These are phyloP conservation scores for Rhodotorula toruloides DNA, from an alignment of 768 basidiomycete genomes.

Conservation along the genomic window DNA sequence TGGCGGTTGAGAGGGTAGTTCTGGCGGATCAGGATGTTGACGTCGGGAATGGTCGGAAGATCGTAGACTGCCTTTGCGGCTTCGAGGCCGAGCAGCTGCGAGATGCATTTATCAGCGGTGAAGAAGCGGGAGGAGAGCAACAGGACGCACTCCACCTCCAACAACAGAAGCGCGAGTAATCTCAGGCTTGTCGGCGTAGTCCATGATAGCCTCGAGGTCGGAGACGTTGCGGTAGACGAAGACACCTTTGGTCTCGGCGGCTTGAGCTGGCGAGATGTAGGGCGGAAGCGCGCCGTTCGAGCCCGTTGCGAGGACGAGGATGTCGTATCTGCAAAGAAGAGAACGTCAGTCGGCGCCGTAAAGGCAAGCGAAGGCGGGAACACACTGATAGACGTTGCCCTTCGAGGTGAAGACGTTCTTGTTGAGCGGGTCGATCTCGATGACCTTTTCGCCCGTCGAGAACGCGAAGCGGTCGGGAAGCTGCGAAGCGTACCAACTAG, in stretches of 20 bases:
- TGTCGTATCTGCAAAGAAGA: constrained; percentile 51
- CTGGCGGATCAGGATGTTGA: constrained; percentile 43
- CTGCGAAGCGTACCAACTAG: constrained; percentile 48
- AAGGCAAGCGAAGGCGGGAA: neutral
- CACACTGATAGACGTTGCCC: constrained; percentile 46
- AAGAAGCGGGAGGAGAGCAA: neutral
- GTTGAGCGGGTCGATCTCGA: constrained; percentile 43
- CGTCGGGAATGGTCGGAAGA: constrained; percentile 53
- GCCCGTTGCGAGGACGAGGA: constrained; percentile 65
- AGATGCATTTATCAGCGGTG: neutral
- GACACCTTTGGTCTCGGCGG: constrained; percentile 51
- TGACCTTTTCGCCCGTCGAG: constrained; percentile 52
- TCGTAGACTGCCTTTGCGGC: constrained; percentile 69
- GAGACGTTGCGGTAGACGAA: constrained; percentile 64
- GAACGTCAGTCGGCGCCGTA: neutral
- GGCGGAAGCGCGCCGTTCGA: constrained; percentile 62
- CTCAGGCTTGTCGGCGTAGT: constrained; percentile 54
- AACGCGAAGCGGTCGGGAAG: constrained; percentile 57
- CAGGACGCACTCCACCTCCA: constrained; percentile 58
- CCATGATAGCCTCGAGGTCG: constrained; percentile 62
- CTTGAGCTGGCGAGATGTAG: constrained; percentile 52
- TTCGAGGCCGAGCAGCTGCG: constrained; percentile 57
- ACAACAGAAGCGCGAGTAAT: constrained; percentile 56
- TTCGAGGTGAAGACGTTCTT: constrained; percentile 54
- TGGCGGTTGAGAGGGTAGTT: constrained; percentile 32